Conservation (phyloP, 495 filamentous ascomycete genomes). For the Penicillium ucsense region DNA sequence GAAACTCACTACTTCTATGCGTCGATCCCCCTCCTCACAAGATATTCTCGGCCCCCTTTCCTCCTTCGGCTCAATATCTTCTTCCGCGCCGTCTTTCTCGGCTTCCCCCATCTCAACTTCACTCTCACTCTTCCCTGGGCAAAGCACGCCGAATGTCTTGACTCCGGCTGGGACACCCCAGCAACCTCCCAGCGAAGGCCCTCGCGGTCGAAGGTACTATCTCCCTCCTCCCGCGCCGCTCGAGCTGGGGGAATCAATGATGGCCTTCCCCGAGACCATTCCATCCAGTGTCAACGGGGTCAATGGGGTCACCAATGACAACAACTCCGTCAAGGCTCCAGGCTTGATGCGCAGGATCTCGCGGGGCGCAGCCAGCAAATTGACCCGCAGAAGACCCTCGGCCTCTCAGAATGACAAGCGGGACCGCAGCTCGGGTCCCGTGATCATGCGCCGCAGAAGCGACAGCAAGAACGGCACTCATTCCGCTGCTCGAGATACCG, state of each 20-base stretch:
- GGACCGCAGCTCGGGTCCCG: slow-evolving; percentile 80
- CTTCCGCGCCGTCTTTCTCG: slow-evolving; percentile 22
- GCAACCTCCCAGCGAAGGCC: slow-evolving; percentile 41
- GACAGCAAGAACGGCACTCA: slow-evolving; percentile 68
- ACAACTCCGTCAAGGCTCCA: slow-evolving; percentile 34
- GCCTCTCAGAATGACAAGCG: slow-evolving; percentile 62
- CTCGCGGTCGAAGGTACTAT: slow-evolving; percentile 33
- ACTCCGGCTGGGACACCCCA: slow-evolving; percentile 42
- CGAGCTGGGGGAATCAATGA: slow-evolving; percentile 48
- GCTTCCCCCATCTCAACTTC: slow-evolving; percentile 25
- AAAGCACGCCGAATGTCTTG: slow-evolving; percentile 28
- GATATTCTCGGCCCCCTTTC: slow-evolving; percentile 27
- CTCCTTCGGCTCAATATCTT: slow-evolving; percentile 14
- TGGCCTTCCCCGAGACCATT: slow-evolving; percentile 27
- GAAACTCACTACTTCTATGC: slow-evolving; percentile 31
- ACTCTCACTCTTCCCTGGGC: slow-evolving; percentile 20
- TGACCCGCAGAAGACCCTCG: slow-evolving; percentile 57
- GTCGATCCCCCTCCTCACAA: slow-evolving; percentile 28
- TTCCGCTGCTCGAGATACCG: slow-evolving; percentile 35
- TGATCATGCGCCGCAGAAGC: slow-evolving; percentile 75
- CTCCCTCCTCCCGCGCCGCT: slow-evolving; percentile 34
- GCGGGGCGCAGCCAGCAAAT: slow-evolving; percentile 52
- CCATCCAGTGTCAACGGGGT: slow-evolving; percentile 20
- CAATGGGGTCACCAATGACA: slow-evolving; percentile 44
- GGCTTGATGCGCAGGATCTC: slow-evolving; percentile 59